These are phyloP conservation scores for Prunus persica DNA, from an alignment of 306 rosid genomes.

Conservation along the genomic window Prunus_persica_NCBIv2 NC_034010.1:25655001-25655500, in stretches of 20 bases:
- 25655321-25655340: background rate
- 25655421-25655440: background rate
- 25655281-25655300: background rate
- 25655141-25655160: background rate
- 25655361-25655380: background rate
- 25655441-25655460: background rate
- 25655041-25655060: no score
- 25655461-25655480: background rate
- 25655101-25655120: background rate
- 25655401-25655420: background rate
- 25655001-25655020: background rate
- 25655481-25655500: background rate
- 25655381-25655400: background rate
- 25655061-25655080: no score
- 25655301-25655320: background rate
- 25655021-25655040: background rate
- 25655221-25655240: no score
- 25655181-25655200: background rate
- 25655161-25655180: background rate
- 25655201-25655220: background rate
- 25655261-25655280: background rate
- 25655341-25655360: background rate
- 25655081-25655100: background rate
- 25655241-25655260: background rate
- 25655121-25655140: background rate